A percentile compares a stretch with the other conserved stretches of the same genome.
phyloP scores from a whole-genome alignment of 306 rosid genomes.

The Cucumis sativus region DNA sequence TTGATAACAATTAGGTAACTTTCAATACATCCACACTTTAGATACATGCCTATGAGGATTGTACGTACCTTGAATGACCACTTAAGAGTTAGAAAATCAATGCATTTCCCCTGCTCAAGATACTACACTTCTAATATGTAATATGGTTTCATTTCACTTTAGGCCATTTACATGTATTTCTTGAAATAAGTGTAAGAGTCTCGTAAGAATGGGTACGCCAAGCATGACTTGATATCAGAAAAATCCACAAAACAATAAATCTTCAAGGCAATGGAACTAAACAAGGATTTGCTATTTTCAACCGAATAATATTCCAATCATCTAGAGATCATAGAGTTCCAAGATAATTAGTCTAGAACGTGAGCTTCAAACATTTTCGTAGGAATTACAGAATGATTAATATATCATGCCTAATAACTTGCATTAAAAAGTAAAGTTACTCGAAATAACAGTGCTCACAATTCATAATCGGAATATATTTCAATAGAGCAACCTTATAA shows the following conservation, averaged over 20 bases:
- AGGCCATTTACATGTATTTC: slow-evolving; percentile 55
- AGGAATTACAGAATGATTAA: too few relatives aligned
- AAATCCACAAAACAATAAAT: slow-evolving; percentile 61
- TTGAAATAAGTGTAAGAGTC: slow-evolving; percentile 54
- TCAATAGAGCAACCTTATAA: too few relatives aligned
- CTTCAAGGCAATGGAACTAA: slow-evolving; percentile 55
- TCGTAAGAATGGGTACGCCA: slow-evolving; percentile 45
- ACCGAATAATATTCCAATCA: slow-evolving; percentile 33
- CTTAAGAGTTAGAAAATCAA: slow-evolving; percentile 9
- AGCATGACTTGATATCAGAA: slow-evolving; percentile 35
- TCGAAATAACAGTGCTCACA: too few relatives aligned
- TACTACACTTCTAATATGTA: slow-evolving; percentile 42
- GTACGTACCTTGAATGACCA: slow-evolving; percentile 20
- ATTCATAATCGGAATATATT: too few relatives aligned
- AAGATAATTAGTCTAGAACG: slow-evolving; percentile 24
- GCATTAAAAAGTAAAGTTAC: too few relatives aligned
- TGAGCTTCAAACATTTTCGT: slow-evolving; percentile 14
- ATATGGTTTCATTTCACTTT: slow-evolving; percentile 51
- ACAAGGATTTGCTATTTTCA: slow-evolving; percentile 42
- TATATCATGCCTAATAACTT: too few relatives aligned
- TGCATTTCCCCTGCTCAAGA: slow-evolving; percentile 60
- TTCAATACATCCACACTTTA: slow-evolving; percentile 73
- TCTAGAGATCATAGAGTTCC: too few relatives aligned
- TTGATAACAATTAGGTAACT: slow-evolving; percentile 28
- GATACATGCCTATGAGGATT: slow-evolving; percentile 39